phyloP scores from a whole-genome alignment of 192 early-diverging fungal species.

The Spinellus fusiger region DNA sequence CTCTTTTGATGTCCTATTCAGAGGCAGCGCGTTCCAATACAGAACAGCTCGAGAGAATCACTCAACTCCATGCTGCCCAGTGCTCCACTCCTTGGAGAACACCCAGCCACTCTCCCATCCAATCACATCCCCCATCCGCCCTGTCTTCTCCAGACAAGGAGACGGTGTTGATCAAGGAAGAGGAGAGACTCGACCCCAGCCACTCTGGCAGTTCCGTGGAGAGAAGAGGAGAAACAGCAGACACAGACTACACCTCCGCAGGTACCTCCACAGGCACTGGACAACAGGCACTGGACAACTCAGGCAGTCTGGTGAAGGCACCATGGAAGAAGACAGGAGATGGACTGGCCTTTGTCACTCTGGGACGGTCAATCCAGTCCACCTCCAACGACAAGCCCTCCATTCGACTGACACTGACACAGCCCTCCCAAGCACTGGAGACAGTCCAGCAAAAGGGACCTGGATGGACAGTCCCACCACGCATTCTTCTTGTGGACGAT shows the following conservation, averaged over 20 bases:
- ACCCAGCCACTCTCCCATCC: not conserved
- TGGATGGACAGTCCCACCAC: constrained; percentile 25
- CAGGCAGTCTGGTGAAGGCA: constrained; percentile 7
- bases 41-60: not conserved
- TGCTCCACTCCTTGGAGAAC: not conserved
- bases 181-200: not conserved
- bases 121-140: too few species aligned
- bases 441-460: not conserved
- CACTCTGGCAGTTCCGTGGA: not conserved
- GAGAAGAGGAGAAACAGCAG: not conserved
- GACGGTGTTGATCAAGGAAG: not conserved
- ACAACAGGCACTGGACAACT: too few species aligned
- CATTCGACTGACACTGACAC: constrained; percentile 3
- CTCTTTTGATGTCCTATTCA: not conserved
- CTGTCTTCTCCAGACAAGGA: too few species aligned
- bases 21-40: not conserved
- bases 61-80: not conserved
- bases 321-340: constrained; percentile 17
- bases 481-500: constrained; percentile 67
- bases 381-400: constrained; percentile 9
- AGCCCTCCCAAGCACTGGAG: not conserved
- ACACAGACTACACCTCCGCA: not conserved
- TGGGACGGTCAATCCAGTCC: constrained; percentile 4
- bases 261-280: too few species aligned
- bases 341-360: constrained; percentile 5